Percentiles rank a stretch among this genome's conserved stretches.
Evolutionary conservation across 768 basidiomycete genomes (phyloP).

Genomic region (Paxillus ammoniavirescens): DNA sequence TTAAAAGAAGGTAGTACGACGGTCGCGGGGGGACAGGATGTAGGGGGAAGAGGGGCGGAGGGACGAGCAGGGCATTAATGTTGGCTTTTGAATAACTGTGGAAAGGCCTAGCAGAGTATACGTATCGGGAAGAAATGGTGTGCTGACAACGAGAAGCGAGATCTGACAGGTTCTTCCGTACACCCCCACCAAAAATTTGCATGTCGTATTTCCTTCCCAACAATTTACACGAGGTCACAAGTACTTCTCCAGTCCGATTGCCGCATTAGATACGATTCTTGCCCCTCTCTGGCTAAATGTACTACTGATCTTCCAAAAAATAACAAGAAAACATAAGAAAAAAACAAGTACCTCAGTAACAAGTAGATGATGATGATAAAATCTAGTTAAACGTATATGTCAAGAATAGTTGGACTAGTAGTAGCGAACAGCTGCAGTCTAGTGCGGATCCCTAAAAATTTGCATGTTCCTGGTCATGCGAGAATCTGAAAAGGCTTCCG

Average conservation of each 20-base stretch:
- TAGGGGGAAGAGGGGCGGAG: not conserved
- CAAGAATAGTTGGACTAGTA: too few species aligned
- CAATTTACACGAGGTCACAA: not conserved
- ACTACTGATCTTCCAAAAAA: too few species aligned
- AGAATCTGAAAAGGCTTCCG: too few species aligned
- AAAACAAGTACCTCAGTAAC: too few species aligned
- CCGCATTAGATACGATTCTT: not conserved
- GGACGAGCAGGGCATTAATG: too few species aligned
- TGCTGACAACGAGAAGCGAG: conserved; percentile 4
- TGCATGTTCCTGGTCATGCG: too few species aligned
- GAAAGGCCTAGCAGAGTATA: not conserved
- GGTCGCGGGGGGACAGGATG: not conserved
- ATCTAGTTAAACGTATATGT: too few species aligned
- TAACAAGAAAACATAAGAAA: too few species aligned
- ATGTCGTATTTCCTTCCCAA: not conserved
- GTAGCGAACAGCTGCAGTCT: too few species aligned
- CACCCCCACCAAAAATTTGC: not conserved
- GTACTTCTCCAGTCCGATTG: not conserved
- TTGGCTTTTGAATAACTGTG: conserved; percentile 1
- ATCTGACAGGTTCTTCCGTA: conserved; percentile 3
- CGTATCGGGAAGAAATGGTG: not conserved
- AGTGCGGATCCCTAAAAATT: too few species aligned
- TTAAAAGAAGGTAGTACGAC: not conserved
- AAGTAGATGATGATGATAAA: too few species aligned
- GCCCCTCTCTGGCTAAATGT: not conserved